Percentiles rank a stretch among this genome's conserved stretches.
These are phyloP conservation scores for Salix viminalis DNA, from an alignment of 345 rosid genomes.

Conservation along the genomic window DNA sequence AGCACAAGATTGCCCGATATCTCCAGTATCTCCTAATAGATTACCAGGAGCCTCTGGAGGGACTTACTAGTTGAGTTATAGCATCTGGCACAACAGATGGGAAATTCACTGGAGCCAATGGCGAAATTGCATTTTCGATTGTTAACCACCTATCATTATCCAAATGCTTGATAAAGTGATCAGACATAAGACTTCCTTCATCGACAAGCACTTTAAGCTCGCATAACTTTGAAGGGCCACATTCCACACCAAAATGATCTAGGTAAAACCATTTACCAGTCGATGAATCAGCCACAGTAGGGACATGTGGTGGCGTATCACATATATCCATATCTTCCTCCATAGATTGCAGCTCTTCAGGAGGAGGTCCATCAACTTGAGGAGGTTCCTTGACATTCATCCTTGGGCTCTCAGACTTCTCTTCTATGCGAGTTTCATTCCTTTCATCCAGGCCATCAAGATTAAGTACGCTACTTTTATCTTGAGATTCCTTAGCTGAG, in stretches of 20 bases:
- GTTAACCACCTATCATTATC: conserved; percentile 92
- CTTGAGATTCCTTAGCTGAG: conserved; percentile 57
- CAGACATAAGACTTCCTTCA: conserved; percentile 72
- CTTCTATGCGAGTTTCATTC: conserved; percentile 51
- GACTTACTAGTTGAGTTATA: conserved; percentile 67
- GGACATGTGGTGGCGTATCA: conserved; percentile 88
- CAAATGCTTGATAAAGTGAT: conserved; percentile 84
- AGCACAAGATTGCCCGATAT: conserved; percentile 35
- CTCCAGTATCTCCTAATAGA: conserved; percentile 57
- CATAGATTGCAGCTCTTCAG: conserved; percentile 82
- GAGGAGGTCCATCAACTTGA: conserved; percentile 42
- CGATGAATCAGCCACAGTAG: conserved; percentile 50
- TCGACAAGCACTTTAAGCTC: conserved; percentile 79
- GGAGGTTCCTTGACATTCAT: conserved; percentile 42
- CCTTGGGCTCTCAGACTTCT: conserved; percentile 39
- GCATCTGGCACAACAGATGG: conserved; percentile 61
- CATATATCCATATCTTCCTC: conserved; percentile 99
- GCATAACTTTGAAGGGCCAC: conserved; percentile 76
- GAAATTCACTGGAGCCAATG: conserved; percentile 48
- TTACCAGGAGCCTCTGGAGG: conserved; percentile 99
- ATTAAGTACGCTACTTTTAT: conserved; percentile 32
- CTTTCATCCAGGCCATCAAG: conserved; percentile 43
- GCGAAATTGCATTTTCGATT: conserved; percentile 94
- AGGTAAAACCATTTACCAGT: conserved; percentile 95
- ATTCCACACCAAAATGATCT: conserved; percentile 73